A percentile compares a stretch with the other conserved stretches of the same genome.
Evolutionary conservation across 1,284 basidiomycete genomes (phyloP).

Genomic region (Ustilago cynodontis): DNA sequence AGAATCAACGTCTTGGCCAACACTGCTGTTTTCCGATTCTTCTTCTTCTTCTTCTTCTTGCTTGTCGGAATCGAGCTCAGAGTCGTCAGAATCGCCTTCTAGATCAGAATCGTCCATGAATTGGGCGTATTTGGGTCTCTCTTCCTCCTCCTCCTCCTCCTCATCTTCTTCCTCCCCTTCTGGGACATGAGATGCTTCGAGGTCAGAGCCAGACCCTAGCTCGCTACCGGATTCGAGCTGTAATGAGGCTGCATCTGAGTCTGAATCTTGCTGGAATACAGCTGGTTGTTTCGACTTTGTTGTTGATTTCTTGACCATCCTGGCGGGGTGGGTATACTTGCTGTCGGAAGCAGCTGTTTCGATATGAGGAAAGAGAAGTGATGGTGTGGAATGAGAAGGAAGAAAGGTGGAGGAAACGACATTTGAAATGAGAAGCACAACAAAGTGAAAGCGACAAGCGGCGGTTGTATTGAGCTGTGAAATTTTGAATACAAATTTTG

Average conservation of each 20-base stretch:
- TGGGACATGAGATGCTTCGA: constrained; percentile 16
- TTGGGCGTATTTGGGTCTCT: constrained; percentile 49
- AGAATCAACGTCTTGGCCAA: constrained; percentile 25
- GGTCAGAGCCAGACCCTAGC: constrained; percentile 24
- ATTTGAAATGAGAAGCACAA: not conserved
- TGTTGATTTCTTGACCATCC: constrained; percentile 18
- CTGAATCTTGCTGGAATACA: constrained; percentile 46
- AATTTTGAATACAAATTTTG: constrained; percentile 27
- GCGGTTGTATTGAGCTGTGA: constrained; percentile 13
- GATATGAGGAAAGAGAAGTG: not conserved
- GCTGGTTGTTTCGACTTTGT: constrained; percentile 14
- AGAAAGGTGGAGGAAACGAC: constrained; percentile 15
- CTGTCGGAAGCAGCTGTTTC: not conserved
- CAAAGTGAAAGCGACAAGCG: not conserved
- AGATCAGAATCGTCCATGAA: constrained; percentile 66
- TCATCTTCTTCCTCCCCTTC: constrained; percentile 19
- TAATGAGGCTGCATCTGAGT: constrained; percentile 30
- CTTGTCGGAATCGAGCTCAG: constrained; percentile 65
- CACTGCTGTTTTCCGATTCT: constrained; percentile 66
- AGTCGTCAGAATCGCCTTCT: constrained; percentile 44
- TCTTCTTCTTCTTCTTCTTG: constrained; percentile 71
- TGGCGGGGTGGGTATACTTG: constrained; percentile 1
- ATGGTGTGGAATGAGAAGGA: not conserved
- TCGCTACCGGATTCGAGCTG: constrained; percentile 32
- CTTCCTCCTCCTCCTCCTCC: constrained; percentile 20